Base-by-base conservation (phyloP, 2,329 filamentous ascomycete genomes). In the Pyricularia sp. region DNA sequence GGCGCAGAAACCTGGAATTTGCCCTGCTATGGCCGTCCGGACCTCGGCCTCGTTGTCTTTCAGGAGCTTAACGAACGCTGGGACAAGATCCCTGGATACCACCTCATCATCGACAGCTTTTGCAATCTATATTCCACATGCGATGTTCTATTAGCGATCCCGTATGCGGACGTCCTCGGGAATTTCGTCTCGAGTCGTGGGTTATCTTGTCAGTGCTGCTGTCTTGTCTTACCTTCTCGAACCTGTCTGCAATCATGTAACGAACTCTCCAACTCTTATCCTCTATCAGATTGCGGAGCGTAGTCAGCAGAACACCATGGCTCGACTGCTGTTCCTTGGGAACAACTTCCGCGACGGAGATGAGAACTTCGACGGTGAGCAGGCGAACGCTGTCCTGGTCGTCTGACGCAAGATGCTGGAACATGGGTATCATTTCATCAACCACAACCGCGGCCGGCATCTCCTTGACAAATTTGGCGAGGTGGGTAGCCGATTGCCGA, bases 211-310 rank as follows among this genome's bases (percentile, higher is more conserved):
- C 58, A 28, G 23, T 33, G 26, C 33, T 55, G 20, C 6, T 17
- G n/a, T 59, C 31, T 28, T 7, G 11, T 14, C 77, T 66, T 77
- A 93, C 93, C 91, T 98, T 97, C 81, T 99, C 95, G 77, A 97
- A 99, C 78, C 93, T 89, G 80, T 99, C 95, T 66, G 95, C 95
- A 75, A 99, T 95, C 95, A 99, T 99, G 81, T 98, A 99, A 78
- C 95, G 89, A 70, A 99, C 95, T 77, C 95, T 90, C 95, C 95
- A 99, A 83, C 95, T 98, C 88, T 98, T 99, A 80, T 99, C 95
- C 76, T 97, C 95, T 81, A 99, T 98, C 77, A 99, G 81, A 81
- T 88, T 97, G 75, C 95, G 90, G 76, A 99, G 83, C 64, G 94
- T 93, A 67, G 92, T 94, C 76, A 99, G 84, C 69, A 99, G 83